A percentile compares a stretch with the other conserved stretches of the same genome.
These are phyloP conservation scores for Vitellaria paradoxa DNA, from an alignment of 179 eudicot genomes.

Conservation along the genomic window DNA sequence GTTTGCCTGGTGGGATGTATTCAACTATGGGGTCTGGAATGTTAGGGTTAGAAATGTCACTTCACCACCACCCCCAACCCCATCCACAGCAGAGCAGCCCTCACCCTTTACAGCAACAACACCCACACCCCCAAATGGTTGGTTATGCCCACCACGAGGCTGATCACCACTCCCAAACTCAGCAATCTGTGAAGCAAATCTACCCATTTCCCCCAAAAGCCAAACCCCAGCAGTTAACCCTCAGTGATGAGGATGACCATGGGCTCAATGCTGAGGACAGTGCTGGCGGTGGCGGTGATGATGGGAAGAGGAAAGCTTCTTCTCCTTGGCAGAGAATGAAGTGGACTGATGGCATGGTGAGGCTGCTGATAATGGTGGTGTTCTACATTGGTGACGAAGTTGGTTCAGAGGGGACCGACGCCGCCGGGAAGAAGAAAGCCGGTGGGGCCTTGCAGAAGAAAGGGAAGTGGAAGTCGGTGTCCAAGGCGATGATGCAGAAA, in stretches of 20 bases:
- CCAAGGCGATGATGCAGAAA: constrained; percentile 83
- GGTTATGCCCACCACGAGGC: constrained; percentile 24
- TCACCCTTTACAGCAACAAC: constrained; percentile 9
- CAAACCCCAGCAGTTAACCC: constrained; percentile 28
- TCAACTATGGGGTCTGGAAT: constrained; percentile 37
- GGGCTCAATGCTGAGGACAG: constrained; percentile 22
- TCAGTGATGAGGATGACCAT: constrained; percentile 60
- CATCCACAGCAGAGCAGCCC: constrained; percentile 10
- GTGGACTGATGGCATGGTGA: constrained; percentile 86
- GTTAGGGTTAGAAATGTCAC: constrained; percentile 54
- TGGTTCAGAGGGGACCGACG: constrained; percentile 33
- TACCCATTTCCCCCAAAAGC: constrained; percentile 27
- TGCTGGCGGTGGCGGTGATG: constrained; percentile 16
- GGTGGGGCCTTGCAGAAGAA: constrained; percentile 69
- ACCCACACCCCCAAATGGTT: constrained; percentile 22
- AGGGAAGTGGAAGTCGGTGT: constrained; percentile 93
- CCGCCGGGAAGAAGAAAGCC: constrained; percentile 30
- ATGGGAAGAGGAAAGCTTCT: constrained; percentile 46
- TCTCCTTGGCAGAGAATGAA: constrained; percentile 94
- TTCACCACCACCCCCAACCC: constrained; percentile 16
- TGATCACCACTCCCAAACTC: constrained; percentile 31
- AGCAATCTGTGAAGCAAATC: constrained; percentile 23
- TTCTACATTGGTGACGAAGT: constrained; percentile 73
- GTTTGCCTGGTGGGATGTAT: constrained; percentile 41
- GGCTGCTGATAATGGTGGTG: constrained; percentile 72